Evolutionary conservation across 495 filamentous ascomycete species (phyloP), one percentile per base, ranked within the genome.

Genomic region (Aspergillus avenaceus): DNA sequence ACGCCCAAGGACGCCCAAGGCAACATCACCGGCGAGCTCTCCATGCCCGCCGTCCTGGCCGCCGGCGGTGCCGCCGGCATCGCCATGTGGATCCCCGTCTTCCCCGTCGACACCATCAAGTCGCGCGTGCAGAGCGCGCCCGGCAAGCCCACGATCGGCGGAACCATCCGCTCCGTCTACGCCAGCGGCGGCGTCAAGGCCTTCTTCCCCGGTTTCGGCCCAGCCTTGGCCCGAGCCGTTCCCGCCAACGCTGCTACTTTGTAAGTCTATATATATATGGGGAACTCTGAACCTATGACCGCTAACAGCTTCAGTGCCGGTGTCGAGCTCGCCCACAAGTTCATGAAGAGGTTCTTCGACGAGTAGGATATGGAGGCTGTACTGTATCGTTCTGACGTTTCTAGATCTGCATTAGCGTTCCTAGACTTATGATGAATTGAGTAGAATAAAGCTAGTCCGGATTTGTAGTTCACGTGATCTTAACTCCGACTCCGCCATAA

Each of bases 31-130:
- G 73, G 73, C 25, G 73, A 91, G 54, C 72, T 97, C 38, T 90
- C 87, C 45, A 68, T 97, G 52, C 65, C 79, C 3, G 95, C 93
- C 4, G 81, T 99, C n/a, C 84, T 88, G 53, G 76, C 81, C 28
- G 93, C 93, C 0, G 93, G 93, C 50, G 93, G 88, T 38, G 86
- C 84, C 0, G 93, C 93, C 0, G 93, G 93, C 59, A 84, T 99
- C 41, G 91, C 93, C 19, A 99, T 99, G 95, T 99, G 93, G 93
- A 88, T 97, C 52, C 90, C 95, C 21, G 91, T 99, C 16, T 99
- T 99, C 80, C 93, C 93, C 5, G 77, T 99, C 46, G 93, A 99
- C 61, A 99, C 93, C 0, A 83, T 99, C 67, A 99, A 99, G 81
- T 89, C 83, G 48, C 76, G 91, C 44, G 67, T 99, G 66, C 93